Conservation (phyloP, 2,329 filamentous ascomycete species). For the Cladophialophora psammophila region DNA sequence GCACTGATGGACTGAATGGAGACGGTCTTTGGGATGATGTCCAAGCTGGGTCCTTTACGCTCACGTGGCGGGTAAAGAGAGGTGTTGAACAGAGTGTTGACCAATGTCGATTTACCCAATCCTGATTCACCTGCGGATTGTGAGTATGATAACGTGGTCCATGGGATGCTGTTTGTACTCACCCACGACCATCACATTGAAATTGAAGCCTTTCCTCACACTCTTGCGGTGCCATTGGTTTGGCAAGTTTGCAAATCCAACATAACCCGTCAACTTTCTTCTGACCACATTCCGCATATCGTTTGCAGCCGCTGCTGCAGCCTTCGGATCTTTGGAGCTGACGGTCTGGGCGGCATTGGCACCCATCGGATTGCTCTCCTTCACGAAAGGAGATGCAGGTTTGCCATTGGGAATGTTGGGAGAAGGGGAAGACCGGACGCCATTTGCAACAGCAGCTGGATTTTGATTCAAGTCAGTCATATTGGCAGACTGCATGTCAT, state of each 20-base stretch:
- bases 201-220: conserved; percentile 99
- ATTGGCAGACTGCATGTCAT: conserved; percentile 4
- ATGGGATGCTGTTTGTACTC: conserved; percentile 54
- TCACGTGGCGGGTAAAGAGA: conserved; percentile 98
- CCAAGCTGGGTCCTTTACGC: conserved; percentile 94
- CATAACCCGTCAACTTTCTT: conserved; percentile 96
- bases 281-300: conserved; percentile 95
- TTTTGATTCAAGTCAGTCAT: conserved; percentile 42
- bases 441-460: conserved; percentile 45
- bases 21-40: conserved; percentile 98
- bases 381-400: conserved; percentile 62
- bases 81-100: conserved; percentile 99
- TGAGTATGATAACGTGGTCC: conserved; percentile 9
- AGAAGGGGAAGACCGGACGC: conserved; percentile 47
- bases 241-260: conserved; percentile 97
- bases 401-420: conserved; percentile 57
- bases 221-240: conserved; percentile 99
- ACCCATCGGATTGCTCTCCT: conserved; percentile 66
- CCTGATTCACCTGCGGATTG: conserved; percentile 85
- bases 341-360: conserved; percentile 64
- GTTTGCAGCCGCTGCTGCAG: conserved; percentile 61
- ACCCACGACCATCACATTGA: conserved; percentile 99
- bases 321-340: conserved; percentile 70
- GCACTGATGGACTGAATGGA: conserved; percentile 94
- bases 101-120: conserved; percentile 96